Evolutionary conservation across 2,329 filamentous ascomycete genomes (phyloP).

Genomic region (Zymoseptoria passerinii): DNA sequence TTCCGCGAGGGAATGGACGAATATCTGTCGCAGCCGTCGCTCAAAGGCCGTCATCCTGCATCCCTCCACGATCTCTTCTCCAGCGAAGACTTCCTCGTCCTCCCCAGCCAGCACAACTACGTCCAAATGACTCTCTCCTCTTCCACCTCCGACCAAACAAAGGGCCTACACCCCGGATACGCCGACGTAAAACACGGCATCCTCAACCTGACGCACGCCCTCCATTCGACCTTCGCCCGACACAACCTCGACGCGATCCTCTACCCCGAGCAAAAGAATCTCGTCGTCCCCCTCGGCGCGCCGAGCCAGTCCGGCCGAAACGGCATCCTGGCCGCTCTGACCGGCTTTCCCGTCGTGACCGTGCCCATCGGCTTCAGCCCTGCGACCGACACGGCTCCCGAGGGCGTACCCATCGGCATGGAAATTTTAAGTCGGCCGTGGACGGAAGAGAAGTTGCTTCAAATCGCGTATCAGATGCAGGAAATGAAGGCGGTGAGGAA

Average conservation of each 20-base stretch:
- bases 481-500: constrained; percentile 39
- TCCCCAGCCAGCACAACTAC: constrained; percentile 51
- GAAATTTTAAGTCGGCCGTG: constrained; percentile 53
- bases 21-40: constrained; percentile 44
- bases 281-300: constrained; percentile 51
- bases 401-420: constrained; percentile 56
- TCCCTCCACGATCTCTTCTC: constrained; percentile 45
- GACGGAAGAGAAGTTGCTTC: constrained; percentile 47
- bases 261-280: constrained; percentile 57
- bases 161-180: constrained; percentile 32
- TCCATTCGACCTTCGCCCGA: constrained; percentile 44
- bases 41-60: constrained; percentile 37
- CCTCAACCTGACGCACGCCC: constrained; percentile 42
- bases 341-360: constrained; percentile 46
- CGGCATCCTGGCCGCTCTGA: constrained; percentile 48
- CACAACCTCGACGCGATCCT: constrained; percentile 50
- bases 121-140: constrained; percentile 44
- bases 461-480: constrained; percentile 47
- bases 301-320: constrained; percentile 53
- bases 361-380: constrained; percentile 48
- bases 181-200: constrained; percentile 41
- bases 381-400: constrained; percentile 40
- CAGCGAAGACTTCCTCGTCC: constrained; percentile 48
- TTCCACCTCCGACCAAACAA: constrained; percentile 39
- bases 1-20: constrained; percentile 47